Conservation (phyloP, 371 early-diverging fungal genomes). For the Blakeslea trispora region DNA sequence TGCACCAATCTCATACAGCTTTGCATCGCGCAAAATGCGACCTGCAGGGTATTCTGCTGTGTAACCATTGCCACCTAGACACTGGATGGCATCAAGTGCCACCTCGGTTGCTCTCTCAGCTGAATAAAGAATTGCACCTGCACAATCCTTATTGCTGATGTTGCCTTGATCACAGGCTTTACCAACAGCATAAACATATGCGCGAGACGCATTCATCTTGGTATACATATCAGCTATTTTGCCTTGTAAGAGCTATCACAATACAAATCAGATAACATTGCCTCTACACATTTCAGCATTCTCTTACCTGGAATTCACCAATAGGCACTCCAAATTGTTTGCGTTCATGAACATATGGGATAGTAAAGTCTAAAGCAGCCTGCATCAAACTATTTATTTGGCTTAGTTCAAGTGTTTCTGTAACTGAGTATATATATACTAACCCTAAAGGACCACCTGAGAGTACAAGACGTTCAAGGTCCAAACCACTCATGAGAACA, state of each 20-base stretch:
- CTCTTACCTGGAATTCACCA: conserved; percentile 83
- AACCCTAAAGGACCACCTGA: conserved; percentile 93
- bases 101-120: conserved; percentile 97
- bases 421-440: conserved; percentile 2
- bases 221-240: conserved; percentile 98
- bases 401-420: not conserved
- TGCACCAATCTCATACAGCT: conserved; percentile 98
- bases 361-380: conserved; percentile 77
- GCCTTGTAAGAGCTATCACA: conserved; percentile 77
- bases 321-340: conserved; percentile 88
- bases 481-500: conserved; percentile 95
- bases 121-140: conserved; percentile 93
- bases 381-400: conserved; percentile 78
- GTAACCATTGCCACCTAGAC: conserved; percentile 94
- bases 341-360: conserved; percentile 89
- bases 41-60: conserved; percentile 95
- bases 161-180: conserved; percentile 85
- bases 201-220: conserved; percentile 86
- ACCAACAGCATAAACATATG: conserved; percentile 93
- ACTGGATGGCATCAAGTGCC: conserved; percentile 95
- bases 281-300: not conserved
- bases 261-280: not conserved
- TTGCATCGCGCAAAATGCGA: conserved; percentile 94
- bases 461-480: conserved; percentile 90
- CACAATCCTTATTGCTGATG: conserved; percentile 90